Conservation (phyloP, 1,284 basidiomycete genomes). For the Microstroma glucosiphilum region DNA sequence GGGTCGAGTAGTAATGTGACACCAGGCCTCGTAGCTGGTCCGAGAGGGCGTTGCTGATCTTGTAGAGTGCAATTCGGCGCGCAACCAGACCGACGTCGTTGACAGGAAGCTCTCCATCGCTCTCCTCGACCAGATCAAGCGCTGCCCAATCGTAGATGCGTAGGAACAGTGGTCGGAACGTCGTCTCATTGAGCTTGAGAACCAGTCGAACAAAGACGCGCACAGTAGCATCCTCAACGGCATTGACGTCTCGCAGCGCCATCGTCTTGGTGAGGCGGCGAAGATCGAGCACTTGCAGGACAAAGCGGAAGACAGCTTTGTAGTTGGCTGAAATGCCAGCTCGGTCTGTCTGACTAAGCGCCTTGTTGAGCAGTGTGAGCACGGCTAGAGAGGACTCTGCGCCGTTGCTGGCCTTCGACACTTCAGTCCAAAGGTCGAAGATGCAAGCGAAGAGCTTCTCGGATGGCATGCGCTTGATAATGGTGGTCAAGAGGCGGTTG, state of each 20-base stretch:
- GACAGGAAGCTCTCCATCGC: constrained; percentile 12
- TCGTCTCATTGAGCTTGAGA: constrained; percentile 84
- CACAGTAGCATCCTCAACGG: constrained; percentile 55
- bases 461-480: constrained; percentile 16
- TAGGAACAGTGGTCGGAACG: constrained; percentile 87
- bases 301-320: constrained; percentile 69
- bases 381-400: constrained; percentile 12
- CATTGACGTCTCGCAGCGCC: constrained; percentile 52
- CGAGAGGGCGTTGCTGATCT: constrained; percentile 33
- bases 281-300: constrained; percentile 72
- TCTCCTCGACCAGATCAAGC: constrained; percentile 54
- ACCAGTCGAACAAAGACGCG: constrained; percentile 73
- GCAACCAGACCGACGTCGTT: constrained; percentile 30
- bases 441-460: constrained; percentile 12
- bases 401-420: background rate
- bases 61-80: constrained; percentile 38
- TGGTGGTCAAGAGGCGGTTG: background rate
- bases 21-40: constrained; percentile 36
- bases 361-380: constrained; percentile 35
- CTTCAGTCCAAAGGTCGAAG: constrained; percentile 7
- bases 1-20: constrained; percentile 50
- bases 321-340: constrained; percentile 62
- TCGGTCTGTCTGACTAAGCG: constrained; percentile 33
- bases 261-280: constrained; percentile 52
- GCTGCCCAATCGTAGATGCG: constrained; percentile 94